phyloP scores from a whole-genome alignment of 177 flowering plant genomes.

The Vitis hybrid region DNA sequence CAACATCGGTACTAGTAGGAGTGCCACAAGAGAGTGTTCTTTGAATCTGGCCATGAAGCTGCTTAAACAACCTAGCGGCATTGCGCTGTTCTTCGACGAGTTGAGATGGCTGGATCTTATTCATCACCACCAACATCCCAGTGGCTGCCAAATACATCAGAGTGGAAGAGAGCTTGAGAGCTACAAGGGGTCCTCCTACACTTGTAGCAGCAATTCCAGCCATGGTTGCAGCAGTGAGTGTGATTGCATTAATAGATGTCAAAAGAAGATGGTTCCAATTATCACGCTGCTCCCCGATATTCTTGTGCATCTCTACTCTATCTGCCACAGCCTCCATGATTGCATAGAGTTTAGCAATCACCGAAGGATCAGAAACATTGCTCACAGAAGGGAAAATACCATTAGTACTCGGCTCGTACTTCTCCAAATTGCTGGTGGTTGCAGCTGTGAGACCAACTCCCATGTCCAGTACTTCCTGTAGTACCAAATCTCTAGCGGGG shows the following conservation, averaged over 20 bases:
- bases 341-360: constrained; percentile 28
- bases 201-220: no score
- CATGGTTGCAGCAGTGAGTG: no score
- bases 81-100: constrained; percentile 41
- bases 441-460: neutral
- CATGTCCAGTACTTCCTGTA: neutral
- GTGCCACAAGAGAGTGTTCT: no score
- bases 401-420: neutral
- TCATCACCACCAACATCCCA: no score
- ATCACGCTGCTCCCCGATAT: constrained; percentile 30
- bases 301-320: constrained; percentile 39
- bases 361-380: constrained; percentile 8
- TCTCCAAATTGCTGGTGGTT: neutral
- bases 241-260: no score
- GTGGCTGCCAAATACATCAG: no score
- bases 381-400: neutral
- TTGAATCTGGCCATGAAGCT: no score
- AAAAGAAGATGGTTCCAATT: no score
- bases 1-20: no score
- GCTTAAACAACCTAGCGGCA: constrained; percentile 27
- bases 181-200: no score
- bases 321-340: constrained; percentile 33
- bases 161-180: no score
- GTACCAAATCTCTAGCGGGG: no score
- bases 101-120: constrained; percentile 16